Evolutionary conservation across 129 eudicot species (phyloP).

Genomic region (Centrapalus pauciflorus): DNA sequence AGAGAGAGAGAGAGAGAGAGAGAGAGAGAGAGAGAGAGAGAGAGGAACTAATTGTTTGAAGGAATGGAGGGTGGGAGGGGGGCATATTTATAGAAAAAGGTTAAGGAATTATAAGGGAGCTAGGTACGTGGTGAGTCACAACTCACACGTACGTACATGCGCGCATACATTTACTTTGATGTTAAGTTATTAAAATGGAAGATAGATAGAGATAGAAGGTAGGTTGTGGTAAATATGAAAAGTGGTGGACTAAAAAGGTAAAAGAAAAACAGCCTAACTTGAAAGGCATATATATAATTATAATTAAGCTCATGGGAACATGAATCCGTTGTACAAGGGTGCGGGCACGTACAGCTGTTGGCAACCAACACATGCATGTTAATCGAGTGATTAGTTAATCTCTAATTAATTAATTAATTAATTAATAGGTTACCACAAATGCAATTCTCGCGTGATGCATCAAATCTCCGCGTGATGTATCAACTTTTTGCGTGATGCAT

Average conservation of each 20-base stretch:
- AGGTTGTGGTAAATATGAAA: too few relatives aligned
- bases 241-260: background rate
- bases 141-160: too few relatives aligned
- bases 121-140: too few relatives aligned
- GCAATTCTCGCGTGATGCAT: too few relatives aligned
- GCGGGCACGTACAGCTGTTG: conserved; percentile 19
- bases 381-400: background rate
- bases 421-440: too few relatives aligned
- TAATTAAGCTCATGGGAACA: conserved; percentile 12
- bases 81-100: conserved; percentile 26
- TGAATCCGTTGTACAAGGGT: conserved; percentile 2
- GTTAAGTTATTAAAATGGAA: too few relatives aligned
- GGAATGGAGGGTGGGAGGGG: background rate
- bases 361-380: conserved; percentile 16
- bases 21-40: background rate
- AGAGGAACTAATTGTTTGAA: conserved; percentile 8
- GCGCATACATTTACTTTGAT: conserved; percentile 6
- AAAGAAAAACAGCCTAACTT: conserved; percentile 1
- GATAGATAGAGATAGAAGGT: too few relatives aligned
- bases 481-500: too few relatives aligned
- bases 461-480: too few relatives aligned
- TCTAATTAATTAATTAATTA: background rate
- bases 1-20: background rate
- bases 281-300: background rate
- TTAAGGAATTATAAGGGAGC: too few relatives aligned